Evolutionary conservation across 257 asterid species (phyloP), one percentile per base, ranked within the genome.

Genomic region (Thymus quinquecostatus): DNA sequence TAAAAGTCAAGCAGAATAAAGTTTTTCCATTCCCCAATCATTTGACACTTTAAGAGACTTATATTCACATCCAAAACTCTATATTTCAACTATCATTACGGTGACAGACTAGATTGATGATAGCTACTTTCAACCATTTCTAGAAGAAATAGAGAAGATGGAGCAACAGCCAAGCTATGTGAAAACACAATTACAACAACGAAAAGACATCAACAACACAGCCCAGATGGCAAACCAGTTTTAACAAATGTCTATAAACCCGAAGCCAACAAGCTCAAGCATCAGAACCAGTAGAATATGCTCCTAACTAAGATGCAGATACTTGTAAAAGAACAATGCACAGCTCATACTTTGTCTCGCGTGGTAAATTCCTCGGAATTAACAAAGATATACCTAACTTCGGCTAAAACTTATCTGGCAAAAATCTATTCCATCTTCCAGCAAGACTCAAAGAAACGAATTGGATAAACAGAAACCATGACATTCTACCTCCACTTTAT

Each of bases 41-140:
- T 79, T 79, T 43, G 49, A 54, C 68, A 73, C 75, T 33, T 73
- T 30, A 61, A 72, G 65, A 50, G 64, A 77, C 67, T 54, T 21
- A 73, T 56, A 56, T 58, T 78, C 72, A 72, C 79, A 78, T 80
- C 64, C 51, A 57, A 48, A 76, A 76, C 75, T 28, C 62, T 53
- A 32, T 32, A 57, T 72, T 38, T 64, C 14, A 29, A 61, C 48
- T 61, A 48, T 34, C 41, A 56, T 68, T 71, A 43, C 45, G 58
- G 69, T 77, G 74, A 60, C 74, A 67, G 71, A 72, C 66, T 45
- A 62, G 27, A 68, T 68, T 14, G 27, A 72, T 73, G 74, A 77
- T 67, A 56, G 79, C 79, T 66, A 81, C 83, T 66, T 75, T 73
- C 65, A 78, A 69, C 75, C 71, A 78, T 82, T 66, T 47, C 75